A percentile compares a stretch with the other conserved stretches of the same genome.
These are phyloP conservation scores for Themeda triandra DNA, from an alignment of 176 grass and related monocot genomes.

Conservation along the genomic window DNA sequence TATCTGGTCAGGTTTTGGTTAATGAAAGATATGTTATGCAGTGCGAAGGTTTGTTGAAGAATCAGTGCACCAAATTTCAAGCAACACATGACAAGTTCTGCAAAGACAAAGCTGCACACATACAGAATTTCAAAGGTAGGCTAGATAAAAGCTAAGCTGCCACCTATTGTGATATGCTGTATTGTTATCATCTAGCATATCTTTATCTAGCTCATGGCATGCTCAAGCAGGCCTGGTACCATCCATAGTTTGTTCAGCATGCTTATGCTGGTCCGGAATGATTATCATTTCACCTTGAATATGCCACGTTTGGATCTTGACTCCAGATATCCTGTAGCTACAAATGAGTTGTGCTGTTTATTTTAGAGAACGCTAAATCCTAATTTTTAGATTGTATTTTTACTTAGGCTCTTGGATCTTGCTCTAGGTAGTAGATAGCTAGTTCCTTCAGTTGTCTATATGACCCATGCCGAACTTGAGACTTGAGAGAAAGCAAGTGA, in stretches of 20 bases:
- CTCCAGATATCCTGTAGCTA: neutral
- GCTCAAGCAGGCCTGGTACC: neutral
- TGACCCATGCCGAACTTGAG: too few relatives aligned
- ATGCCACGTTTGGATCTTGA: neutral
- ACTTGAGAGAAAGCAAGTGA: too few relatives aligned
- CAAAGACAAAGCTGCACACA: slow-evolving; percentile 73
- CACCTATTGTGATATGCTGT: neutral
- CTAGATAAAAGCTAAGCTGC: neutral
- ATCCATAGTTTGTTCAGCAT: neutral
- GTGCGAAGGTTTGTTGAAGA: slow-evolving; percentile 85
- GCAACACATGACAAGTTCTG: slow-evolving; percentile 75
- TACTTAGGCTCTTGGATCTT: too few relatives aligned
- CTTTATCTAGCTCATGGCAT: slow-evolving; percentile 9
- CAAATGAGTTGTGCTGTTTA: neutral
- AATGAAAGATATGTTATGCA: slow-evolving; percentile 32
- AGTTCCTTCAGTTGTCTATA: neutral
- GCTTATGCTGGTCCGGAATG: neutral
- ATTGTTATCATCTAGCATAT: neutral
- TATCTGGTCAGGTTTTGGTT: slow-evolving; percentile 11
- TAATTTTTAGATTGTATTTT: too few relatives aligned
- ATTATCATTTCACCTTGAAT: neutral
- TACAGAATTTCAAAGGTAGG: slow-evolving; percentile 84
- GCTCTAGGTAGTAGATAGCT: slow-evolving; percentile 37
- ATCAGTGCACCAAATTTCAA: slow-evolving; percentile 74
- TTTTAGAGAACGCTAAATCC: too few relatives aligned